Evolutionary conservation across 352 stramenopile species (phyloP), one percentile per base, ranked within the genome.

Genomic region (Discostella stelligera): DNA sequence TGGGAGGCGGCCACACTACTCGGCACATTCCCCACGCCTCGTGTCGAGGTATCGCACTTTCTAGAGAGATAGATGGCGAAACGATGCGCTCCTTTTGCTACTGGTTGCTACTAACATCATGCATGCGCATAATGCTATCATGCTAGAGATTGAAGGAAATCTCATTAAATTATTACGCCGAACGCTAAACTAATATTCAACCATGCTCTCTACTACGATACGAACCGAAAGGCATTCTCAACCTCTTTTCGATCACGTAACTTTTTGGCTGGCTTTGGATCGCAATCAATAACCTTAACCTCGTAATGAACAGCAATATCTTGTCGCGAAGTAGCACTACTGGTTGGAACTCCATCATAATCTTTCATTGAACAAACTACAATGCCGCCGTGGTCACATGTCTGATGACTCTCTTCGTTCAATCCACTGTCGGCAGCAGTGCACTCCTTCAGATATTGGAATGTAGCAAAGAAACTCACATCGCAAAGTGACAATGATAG

Each of bases 401-500:
- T 44, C 37, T 76, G 68, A 39, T 76, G 68, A 39, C 18, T 49
- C 52, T 69, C 68, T 69, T 69, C 59, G 0, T 27, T 20, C 27
- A 25, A 23, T 32, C 37, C 11, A 20, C 20, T 5, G 1, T 59
- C 32, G 50, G 21, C 9, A 10, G 30, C 52, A 18, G 23, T 14
- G 8, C 58, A 20, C 23, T 59, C 60, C 41, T 52, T 20, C 8
- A 64, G 56, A 11, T 53, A 61, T 59, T 71, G 37, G 25, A 79
- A 80, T 49, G 69, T 78, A 9, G 84, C 54, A 71, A 91, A 88
- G 39, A 89, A 80, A 63, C 85, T 89, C 10, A 89, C 68, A 79
- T 91, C 85, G 66, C 82, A 88, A 55, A 91, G 78, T 3, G 66
- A 55, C 14, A 89, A 73, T 49, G 82, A 89, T 5, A 91, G 50